Conservation (phyloP, 495 filamentous ascomycete species). For the Tetracladium marchalianum region DNA sequence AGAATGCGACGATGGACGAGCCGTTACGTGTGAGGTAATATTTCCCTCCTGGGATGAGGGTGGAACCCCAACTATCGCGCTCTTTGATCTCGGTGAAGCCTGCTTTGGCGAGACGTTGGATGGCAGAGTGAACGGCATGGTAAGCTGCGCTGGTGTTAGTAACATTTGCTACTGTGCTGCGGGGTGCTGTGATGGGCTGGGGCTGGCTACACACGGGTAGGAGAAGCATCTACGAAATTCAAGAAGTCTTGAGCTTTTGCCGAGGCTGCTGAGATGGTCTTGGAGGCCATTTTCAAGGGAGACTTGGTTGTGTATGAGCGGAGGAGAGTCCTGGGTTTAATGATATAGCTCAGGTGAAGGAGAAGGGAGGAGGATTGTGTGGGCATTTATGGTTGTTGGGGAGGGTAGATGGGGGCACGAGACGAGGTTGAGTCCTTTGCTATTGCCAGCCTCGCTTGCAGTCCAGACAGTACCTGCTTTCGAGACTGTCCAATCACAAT, state of each 20-base stretch:
- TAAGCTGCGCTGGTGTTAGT: constrained; percentile 53
- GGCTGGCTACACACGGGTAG: constrained; percentile 62
- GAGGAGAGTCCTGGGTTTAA: neutral
- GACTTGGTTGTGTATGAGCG: neutral
- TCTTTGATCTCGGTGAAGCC: constrained; percentile 88
- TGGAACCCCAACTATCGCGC: constrained; percentile 76
- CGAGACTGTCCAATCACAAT: constrained; percentile 22
- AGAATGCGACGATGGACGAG: constrained; percentile 90
- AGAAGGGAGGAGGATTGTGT: neutral
- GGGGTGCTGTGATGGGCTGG: neutral
- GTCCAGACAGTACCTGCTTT: constrained; percentile 41
- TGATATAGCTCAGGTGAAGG: neutral
- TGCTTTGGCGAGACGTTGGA: constrained; percentile 62
- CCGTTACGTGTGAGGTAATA: constrained; percentile 95
- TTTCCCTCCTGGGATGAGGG: constrained; percentile 77
- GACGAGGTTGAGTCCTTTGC: no score
- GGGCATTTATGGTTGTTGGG: constrained; percentile 9
- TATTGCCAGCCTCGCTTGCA: no score
- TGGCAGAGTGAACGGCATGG: constrained; percentile 78
- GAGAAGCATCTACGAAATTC: constrained; percentile 88
- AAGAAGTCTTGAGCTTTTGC: constrained; percentile 73
- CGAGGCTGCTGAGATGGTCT: constrained; percentile 32
- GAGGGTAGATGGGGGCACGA: no score
- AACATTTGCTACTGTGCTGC: no score
- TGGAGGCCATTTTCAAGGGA: constrained; percentile 9